Evolutionary conservation across 768 basidiomycete genomes (phyloP).

Genomic region (Rhizopogon salebrosus): DNA sequence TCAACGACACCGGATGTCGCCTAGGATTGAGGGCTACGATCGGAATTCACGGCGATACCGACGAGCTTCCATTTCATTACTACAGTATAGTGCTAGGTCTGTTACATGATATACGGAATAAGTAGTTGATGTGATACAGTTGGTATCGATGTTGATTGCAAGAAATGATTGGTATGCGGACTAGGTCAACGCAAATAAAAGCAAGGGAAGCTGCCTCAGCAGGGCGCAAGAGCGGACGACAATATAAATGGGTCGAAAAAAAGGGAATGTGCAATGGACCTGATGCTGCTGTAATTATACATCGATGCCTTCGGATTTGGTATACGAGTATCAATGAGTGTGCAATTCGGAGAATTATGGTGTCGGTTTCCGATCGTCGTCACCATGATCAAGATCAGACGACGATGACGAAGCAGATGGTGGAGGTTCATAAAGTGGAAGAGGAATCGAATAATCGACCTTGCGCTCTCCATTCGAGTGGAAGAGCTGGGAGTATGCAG

Average conservation of each 20-base stretch:
- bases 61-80: background rate
- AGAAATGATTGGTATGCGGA: constrained; percentile 8
- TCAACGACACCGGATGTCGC: background rate
- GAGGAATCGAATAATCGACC: constrained; percentile 56
- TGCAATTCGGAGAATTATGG: constrained; percentile 1
- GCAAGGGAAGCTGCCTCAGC: background rate
- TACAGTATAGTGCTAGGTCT: background rate
- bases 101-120: background rate
- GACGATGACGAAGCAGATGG: background rate
- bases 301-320: background rate
- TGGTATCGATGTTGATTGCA: background rate
- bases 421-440: constrained; percentile 59
- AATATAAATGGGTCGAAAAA: background rate
- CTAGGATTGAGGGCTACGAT: background rate
- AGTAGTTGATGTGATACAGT: background rate
- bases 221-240: background rate
- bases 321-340: background rate
- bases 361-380: constrained; percentile 5
- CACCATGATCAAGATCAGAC: background rate
- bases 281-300: background rate
- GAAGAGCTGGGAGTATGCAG: constrained; percentile 77
- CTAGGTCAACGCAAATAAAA: constrained; percentile 8
- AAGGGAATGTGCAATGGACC: background rate
- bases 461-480: constrained; percentile 68
- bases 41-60: background rate